Base-by-base conservation (phyloP, 306 rosid species). In the Vigna unguiculata region DNA sequence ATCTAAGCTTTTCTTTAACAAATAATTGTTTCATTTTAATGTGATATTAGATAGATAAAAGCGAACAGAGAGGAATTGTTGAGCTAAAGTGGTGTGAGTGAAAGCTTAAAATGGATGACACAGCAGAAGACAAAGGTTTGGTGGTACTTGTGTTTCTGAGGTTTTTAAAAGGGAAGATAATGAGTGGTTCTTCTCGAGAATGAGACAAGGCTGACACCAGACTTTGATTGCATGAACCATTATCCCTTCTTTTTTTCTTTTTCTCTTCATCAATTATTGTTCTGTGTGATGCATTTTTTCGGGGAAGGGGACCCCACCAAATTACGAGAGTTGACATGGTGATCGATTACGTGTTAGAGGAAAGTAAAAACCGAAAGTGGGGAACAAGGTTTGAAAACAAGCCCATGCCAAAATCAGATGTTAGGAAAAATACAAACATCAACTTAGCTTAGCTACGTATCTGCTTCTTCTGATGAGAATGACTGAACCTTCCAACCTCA, bases 381-480 rank as follows among this genome's bases (percentile, higher is more conserved):
- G 81, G 62, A 49, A 69, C 85, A 69, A 15, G 68, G 78, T 74
- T 81, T 69, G 72, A 74, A 84, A 84, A 52, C 17, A 64, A 77
- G 77, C 76, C 62, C 84, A 74, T 74, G 81, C 72, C 60, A 51
- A 73, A 75, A 73, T 21, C 57, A 80, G 45, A 54, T 81, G 81
- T 54, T 62, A 40, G 78, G 75, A 15, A 46, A 81, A 74, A 65
- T 19, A 60, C 32, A 72, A 73, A 51, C 78, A 81, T 72, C 74
- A 16, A 66, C 36, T 80, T 75, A 63, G 34, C 51, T 19, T 75
- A 54, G 16, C 52, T 16, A 47, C 12, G 41, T 19, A 47, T 16
- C 32, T 19, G 32, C 43, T 55, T 58, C 43, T 55, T 58, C 30
- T 25, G 4, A 55, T 20, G 46, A 71, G 24, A 30, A 69, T 68